Base-by-base conservation (phyloP, 2,329 filamentous ascomycete species). In the Huntiella omanensis region DNA sequence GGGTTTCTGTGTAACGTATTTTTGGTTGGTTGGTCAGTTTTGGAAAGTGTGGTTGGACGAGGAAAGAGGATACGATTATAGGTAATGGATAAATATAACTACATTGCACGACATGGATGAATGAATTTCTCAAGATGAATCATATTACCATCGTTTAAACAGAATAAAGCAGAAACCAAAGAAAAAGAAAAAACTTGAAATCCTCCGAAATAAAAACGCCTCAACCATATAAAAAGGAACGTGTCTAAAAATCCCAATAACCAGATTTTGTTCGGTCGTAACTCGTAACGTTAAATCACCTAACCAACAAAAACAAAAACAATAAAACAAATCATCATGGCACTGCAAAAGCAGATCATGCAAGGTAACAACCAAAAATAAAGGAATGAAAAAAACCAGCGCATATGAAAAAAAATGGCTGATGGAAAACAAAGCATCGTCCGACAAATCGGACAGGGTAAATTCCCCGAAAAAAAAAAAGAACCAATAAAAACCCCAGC, bases 231-330 rank as follows among this genome's bases (percentile, higher is more conserved):
- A 34, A 42, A 38, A 49, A 49, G 42, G 43, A 49, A 43, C 43
- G 47, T 49, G 43, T 44, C 43, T 49, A 39, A 49, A 49, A 49
- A 49, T 42, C 37, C 42, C 43, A 49, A 34, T 39, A 45, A 39
- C 47, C 39, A 49, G 47, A 49, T 49, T 49, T 49, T 49, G 47
- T 43, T 49, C 47, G 47, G 47, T 49, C 47, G 34, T 49, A 45
- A 49, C 47, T 28, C n/a, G 19, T n/a, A 41, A 22, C 16, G 19
- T 5, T 15, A 32, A 28, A 41, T 41, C 40, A 28, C 13, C n/a
- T n/a, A 17, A 41, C 33, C 17, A 44, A 15, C 13, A 38, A 17
- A 17, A 43, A 13, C 8, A 38, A 40, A 36, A 47, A 16, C 39
- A 42, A 39, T 34, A 28, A 33, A 28, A 39, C 15, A 38, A 43